Evolutionary conservation across 164 flowering plant species (phyloP).

Genomic region (Vitis rupestris): DNA sequence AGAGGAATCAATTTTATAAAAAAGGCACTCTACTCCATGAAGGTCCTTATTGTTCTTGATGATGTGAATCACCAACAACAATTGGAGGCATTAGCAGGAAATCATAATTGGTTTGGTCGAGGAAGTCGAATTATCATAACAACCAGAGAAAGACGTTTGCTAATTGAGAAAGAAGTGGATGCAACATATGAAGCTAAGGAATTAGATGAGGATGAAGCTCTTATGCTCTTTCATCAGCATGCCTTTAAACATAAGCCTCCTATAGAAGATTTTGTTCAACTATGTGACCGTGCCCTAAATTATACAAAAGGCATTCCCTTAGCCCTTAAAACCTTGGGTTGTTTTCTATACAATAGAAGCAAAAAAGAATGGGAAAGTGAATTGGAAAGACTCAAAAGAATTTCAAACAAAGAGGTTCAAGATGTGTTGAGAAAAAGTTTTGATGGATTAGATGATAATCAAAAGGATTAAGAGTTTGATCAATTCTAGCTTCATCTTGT

Average conservation of each 20-base stretch:
- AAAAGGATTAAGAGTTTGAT: neutral
- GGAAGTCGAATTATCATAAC: constrained; percentile 31
- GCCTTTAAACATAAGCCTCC: constrained; percentile 14
- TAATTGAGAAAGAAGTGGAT: neutral
- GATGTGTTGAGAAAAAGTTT: constrained; percentile 12
- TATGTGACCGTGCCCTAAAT: neutral
- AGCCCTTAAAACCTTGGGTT: constrained; percentile 22
- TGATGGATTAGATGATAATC: constrained; percentile 8
- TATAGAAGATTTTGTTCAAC: neutral
- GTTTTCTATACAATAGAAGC: neutral
- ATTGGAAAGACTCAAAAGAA: neutral
- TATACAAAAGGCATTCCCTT: constrained; percentile 22
- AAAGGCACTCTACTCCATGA: too few relatives aligned
- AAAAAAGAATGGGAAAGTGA: neutral
- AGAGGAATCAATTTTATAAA: too few relatives aligned
- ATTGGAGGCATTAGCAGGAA: too few relatives aligned
- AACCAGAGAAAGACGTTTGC: constrained; percentile 9
- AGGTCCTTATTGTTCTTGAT: too few relatives aligned
- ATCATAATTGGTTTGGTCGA: constrained; percentile 15
- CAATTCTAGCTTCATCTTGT: too few relatives aligned
- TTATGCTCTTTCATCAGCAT: constrained; percentile 11
- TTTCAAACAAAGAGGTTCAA: constrained; percentile 4
- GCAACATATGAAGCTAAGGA: neutral
- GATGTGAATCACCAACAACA: too few relatives aligned
- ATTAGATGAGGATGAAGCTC: constrained; percentile 6